Percentiles rank a stretch among this genome's conserved stretches.
These are phyloP conservation scores for Suillus cothurnatus DNA, from an alignment of 768 basidiomycete species.

Conservation along the genomic window DNA sequence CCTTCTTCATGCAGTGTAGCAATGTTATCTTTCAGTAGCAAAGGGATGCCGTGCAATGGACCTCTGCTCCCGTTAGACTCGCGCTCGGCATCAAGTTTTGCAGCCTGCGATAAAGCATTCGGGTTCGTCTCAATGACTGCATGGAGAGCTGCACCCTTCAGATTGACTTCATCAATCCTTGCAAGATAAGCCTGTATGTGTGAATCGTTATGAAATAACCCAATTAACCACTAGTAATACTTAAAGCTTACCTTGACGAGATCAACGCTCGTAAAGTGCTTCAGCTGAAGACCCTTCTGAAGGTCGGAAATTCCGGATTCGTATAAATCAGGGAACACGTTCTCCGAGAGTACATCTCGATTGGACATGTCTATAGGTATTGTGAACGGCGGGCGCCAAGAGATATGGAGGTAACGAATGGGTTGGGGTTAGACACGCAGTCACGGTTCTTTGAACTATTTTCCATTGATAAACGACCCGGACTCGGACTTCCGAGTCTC, in stretches of 20 bases:
- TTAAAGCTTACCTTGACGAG: conserved; percentile 62
- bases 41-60: conserved; percentile 57
- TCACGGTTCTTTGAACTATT: conserved; percentile 6
- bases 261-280: conserved; percentile 61
- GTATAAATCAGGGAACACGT: conserved; percentile 58
- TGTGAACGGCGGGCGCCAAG: conserved; percentile 6
- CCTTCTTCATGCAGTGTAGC: conserved; percentile 36
- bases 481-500: conserved; percentile 14
- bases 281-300: conserved; percentile 51
- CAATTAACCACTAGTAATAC: not conserved
- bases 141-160: conserved; percentile 55
- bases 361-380: conserved; percentile 19
- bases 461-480: conserved; percentile 23
- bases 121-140: conserved; percentile 66
- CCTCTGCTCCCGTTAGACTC: conserved; percentile 45
- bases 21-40: conserved; percentile 55
- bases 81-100: conserved; percentile 51
- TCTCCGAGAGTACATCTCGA: not conserved
- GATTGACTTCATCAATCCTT: conserved; percentile 67
- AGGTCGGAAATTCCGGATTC: conserved; percentile 61
- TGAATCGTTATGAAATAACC: not conserved
- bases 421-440: not conserved
- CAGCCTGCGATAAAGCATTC: conserved; percentile 53
- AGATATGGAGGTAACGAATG: conserved; percentile 10
- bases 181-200: conserved; percentile 58